A percentile compares a stretch with the other conserved stretches of the same genome.
Evolutionary conservation across 2,329 filamentous ascomycete genomes (phyloP).

Genomic region (Xylaria sp.): DNA sequence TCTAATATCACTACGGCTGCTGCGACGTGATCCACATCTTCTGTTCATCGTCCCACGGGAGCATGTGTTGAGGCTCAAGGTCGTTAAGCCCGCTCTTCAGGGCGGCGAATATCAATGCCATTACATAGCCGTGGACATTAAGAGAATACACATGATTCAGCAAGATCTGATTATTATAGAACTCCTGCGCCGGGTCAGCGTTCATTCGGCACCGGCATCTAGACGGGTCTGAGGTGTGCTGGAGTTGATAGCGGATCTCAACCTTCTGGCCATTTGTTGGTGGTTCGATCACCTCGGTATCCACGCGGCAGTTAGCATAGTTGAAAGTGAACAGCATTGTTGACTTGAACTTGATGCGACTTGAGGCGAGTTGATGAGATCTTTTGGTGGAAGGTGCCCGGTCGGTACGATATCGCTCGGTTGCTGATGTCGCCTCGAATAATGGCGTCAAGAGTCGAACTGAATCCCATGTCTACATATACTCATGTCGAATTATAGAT

Average conservation of each 20-base stretch:
- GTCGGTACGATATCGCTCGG: no score
- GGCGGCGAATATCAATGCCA: neutral
- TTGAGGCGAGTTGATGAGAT: no score
- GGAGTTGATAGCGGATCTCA: neutral
- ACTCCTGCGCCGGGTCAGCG: neutral
- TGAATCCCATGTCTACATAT: no score
- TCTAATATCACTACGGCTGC: neutral
- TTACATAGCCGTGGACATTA: neutral
- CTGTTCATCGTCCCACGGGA: neutral
- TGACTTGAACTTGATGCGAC: no score
- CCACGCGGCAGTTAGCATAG: neutral
- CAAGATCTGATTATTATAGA: neutral
- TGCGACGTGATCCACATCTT: neutral
- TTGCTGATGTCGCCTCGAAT: no score
- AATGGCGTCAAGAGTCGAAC: no score
- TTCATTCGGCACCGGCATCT: neutral
- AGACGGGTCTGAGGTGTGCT: neutral
- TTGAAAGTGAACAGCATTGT: no score
- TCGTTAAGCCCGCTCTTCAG: neutral
- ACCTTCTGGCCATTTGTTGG: neutral
- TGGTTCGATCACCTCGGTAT: neutral
- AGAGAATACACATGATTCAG: neutral
- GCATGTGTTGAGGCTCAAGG: neutral
- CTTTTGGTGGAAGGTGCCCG: no score
- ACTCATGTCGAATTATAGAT: no score